Conservation (phyloP, 345 rosid genomes). For the Eucalyptus erythrocorys region DNA sequence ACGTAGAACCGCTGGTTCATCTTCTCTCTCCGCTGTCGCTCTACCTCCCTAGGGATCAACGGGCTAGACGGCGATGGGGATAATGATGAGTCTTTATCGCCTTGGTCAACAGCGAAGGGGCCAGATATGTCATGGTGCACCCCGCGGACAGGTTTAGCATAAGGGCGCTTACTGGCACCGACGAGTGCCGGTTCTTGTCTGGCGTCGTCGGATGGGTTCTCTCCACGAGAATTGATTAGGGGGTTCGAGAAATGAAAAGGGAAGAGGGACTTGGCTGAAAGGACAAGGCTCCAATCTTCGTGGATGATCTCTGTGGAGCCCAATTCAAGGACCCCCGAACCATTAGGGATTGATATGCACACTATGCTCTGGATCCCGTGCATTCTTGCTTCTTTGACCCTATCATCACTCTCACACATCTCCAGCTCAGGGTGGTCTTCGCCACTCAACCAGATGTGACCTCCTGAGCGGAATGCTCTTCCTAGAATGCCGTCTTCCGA, state of each 20-base stretch:
- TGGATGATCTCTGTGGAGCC: constrained; percentile 4
- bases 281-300: neutral
- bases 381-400: constrained; percentile 6
- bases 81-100: neutral
- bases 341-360: neutral
- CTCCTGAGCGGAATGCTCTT: neutral
- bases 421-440: neutral
- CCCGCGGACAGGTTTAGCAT: neutral
- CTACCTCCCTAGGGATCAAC: neutral
- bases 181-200: neutral
- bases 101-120: too few relatives aligned
- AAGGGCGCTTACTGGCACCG: neutral
- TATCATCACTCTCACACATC: neutral
- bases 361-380: constrained; percentile 7
- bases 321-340: constrained; percentile 3
- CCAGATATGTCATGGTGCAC: neutral
- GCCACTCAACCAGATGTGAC: constrained; percentile 4
- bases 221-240: neutral
- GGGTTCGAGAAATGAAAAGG: neutral
- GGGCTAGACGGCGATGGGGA: neutral
- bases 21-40: neutral
- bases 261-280: neutral
- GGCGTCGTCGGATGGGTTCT: neutral
- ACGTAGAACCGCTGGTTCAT: neutral
- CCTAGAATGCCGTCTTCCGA: neutral